These are phyloP conservation scores for Scleroderma bovista DNA, from an alignment of 768 basidiomycete genomes.

Conservation along the genomic window DNA sequence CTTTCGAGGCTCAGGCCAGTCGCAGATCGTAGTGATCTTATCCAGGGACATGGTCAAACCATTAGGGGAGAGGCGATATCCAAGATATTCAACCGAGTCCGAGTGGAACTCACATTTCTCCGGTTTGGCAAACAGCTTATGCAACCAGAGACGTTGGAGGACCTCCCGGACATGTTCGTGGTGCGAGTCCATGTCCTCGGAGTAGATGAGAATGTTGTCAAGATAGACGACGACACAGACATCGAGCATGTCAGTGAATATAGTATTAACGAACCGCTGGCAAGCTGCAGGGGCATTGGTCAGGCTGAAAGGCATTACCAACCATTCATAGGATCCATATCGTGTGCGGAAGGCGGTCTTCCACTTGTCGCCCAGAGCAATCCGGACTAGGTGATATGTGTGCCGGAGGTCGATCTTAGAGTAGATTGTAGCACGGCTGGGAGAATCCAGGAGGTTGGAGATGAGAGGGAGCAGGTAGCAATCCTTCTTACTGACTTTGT, in stretches of 20 bases:
- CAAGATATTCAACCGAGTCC: background rate
- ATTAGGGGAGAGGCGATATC: background rate
- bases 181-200: background rate
- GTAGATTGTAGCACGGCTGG: background rate
- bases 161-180: background rate
- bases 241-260: slow-evolving; percentile 24
- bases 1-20: background rate
- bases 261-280: slow-evolving; percentile 24
- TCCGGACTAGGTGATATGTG: background rate
- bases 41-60: background rate
- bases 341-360: background rate
- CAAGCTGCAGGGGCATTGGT: slow-evolving; percentile 26
- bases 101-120: background rate
- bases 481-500: background rate
- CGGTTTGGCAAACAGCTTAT: background rate
- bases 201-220: background rate
- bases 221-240: background rate
- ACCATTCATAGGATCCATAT: slow-evolving; percentile 12
- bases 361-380: background rate
- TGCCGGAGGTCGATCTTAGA: background rate
- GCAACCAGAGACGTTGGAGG: background rate
- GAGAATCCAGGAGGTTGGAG: background rate
- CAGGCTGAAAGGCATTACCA: slow-evolving; percentile 10
- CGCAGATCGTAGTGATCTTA: background rate
- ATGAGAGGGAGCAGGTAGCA: background rate